Base-by-base conservation (phyloP, 1,284 basidiomycete species). In the Microbotryum intermedium region DNA sequence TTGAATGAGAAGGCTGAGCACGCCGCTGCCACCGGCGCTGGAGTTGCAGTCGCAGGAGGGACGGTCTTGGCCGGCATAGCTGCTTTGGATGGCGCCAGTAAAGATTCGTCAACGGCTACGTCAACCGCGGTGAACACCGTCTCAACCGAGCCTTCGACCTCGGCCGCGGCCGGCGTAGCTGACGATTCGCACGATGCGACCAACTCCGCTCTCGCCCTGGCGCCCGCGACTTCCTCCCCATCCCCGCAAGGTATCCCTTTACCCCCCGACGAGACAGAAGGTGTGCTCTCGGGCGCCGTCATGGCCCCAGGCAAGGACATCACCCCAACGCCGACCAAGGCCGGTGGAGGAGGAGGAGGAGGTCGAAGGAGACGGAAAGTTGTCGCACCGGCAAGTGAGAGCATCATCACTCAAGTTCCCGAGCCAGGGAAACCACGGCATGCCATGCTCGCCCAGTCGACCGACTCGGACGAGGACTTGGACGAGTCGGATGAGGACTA, bases 271-370 rank as follows among this genome's bases (percentile, higher is more conserved):
- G 80, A 86, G 77, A 86, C 85, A 11, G 83, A 79, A 49, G 83
- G 83, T 43, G 76, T 87, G 57, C 82, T 82, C 23, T 84, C 83
- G 4, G 82, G 82, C 16, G 83, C 84, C 6, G 85, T 86, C 53
- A 85, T 83, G 61, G 79, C 85, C 8, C 84, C 84, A 2, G 87
- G 87, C 81, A 61, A 82, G 79, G 20, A 85, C 4, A 64, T 60
- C 4, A 62, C 60, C 21, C 55, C 57, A 34, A 57, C 52, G 50
- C 57, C 55, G 34, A 44, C 58, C 44, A 62, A 64, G 49, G 53
- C 56, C 11, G 18, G 34, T 16, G 34, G n/a, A 34, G 42, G 76
- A 77, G 28, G 77, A 79, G 58, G 74, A 69, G 50, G 77, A 74
- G 48, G 34, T 39, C 34, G 34, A 39, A 39, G 34, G 16, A 39